Percentiles rank a stretch among this genome's conserved stretches.
phyloP scores from a whole-genome alignment of 371 early-diverging fungal genomes.

The Apophysomyces trapeziformis region DNA sequence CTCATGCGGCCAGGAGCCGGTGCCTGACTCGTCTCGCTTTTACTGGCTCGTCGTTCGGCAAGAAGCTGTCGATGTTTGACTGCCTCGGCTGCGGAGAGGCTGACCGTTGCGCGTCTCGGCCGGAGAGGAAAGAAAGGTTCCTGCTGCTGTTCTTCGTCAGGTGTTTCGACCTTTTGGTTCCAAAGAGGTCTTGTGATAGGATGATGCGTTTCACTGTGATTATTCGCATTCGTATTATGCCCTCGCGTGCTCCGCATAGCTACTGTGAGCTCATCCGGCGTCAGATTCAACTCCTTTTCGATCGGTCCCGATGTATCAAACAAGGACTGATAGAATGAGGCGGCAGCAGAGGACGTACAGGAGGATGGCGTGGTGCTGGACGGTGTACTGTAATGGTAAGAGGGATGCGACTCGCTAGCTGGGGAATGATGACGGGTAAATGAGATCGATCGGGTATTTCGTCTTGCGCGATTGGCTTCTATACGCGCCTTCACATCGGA shows the following conservation, averaged over 20 bases:
- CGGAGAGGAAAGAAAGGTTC: neutral
- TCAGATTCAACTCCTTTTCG: neutral
- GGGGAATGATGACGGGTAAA: conserved; percentile 12
- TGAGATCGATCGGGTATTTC: conserved; percentile 1
- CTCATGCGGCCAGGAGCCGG: neutral
- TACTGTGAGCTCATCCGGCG: neutral
- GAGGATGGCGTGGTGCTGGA: conserved; percentile 10
- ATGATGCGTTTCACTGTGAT: conserved; percentile 5
- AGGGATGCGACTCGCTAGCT: conserved; percentile 5
- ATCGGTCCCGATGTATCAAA: conserved; percentile 1
- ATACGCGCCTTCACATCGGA: conserved; percentile 16
- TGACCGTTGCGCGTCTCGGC: conserved; percentile 8
- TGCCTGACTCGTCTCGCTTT: conserved; percentile 1
- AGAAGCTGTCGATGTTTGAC: conserved; percentile 5
- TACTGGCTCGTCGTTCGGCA: neutral
- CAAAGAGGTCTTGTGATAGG: conserved; percentile 4
- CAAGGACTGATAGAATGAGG: neutral
- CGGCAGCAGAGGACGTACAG: conserved; percentile 1
- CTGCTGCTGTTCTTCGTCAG: neutral
- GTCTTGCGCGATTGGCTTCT: conserved; percentile 14
- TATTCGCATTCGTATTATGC: neutral
- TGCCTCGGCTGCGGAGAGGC: conserved; percentile 4
- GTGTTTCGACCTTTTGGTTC: neutral
- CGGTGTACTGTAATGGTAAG: conserved; percentile 5
- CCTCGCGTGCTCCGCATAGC: neutral